Base-by-base conservation (phyloP, 192 early-diverging fungal genomes). In the Haplosporangium gracile region DNA sequence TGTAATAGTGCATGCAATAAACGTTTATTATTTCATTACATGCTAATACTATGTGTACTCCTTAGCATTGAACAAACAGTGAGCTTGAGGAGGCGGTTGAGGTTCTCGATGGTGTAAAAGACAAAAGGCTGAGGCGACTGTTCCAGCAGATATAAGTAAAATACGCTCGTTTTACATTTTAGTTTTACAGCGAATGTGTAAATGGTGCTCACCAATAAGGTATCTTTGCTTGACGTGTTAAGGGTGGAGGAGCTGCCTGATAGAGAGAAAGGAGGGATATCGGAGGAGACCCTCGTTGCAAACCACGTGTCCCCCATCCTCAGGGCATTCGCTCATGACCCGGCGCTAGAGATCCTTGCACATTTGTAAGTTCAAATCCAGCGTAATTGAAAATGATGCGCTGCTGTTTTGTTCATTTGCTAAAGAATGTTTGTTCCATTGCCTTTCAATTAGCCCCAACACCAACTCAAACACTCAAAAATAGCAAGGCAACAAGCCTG, bases 291-390 rank as follows among this genome's bases (percentile, higher is more conserved):
- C 42, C 60, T 76, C 22, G 60, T 68, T 26, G 60, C 42, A 68
- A 76, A 76, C 60, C 55, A 76, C 38, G 42, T 76, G 55, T 60
- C 63, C 60, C 63, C 75, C 4, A 77, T 77, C 57, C 63, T 77
- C 20, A 65, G 75, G 65, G 34, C 42, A 68, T 77, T 77, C 63
- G 40, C 63, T 29, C 75, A 77, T 42, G 75, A 77, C 63, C 75
- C 75, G 10, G 38, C 42, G 16, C 57, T 68, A 32, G 75, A 77
- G 60, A 77, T 77, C 63, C 49, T 77, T 77, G 55, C 75, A 24
- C 75, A 77, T 47, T 76, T 76, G 75, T 76, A 76, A 76, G 75
- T 43, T 68, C 63, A 63, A 42, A n/a, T 60, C 55, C n/a, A 60
- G 55, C 51, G 0, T 55, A 68, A 36, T 34, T 68, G 68, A 38